These are phyloP conservation scores for Asparagopsis taxiformis DNA, from an alignment of 31 red algal genomes.

Conservation along the genomic window DNA sequence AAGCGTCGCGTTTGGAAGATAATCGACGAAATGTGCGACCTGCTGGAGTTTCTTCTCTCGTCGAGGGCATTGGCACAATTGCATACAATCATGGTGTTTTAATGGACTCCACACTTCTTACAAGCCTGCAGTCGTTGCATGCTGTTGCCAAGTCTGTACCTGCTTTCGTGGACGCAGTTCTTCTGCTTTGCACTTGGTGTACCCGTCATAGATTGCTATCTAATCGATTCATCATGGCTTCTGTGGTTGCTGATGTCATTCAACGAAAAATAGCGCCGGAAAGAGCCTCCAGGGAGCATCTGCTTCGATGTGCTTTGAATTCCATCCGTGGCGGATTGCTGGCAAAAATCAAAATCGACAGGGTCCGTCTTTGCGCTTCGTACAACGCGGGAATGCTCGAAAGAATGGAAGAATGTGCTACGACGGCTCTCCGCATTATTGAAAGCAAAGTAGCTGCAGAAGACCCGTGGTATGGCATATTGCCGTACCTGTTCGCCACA, in stretches of 20 bases:
- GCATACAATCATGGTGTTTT: slow-evolving; percentile 56
- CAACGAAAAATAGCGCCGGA: slow-evolving; percentile 10
- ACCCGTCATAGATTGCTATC: slow-evolving; percentile 28
- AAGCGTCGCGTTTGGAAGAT: slow-evolving; percentile 21
- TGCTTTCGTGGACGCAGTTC: slow-evolving; percentile 36
- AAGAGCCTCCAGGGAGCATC: slow-evolving; percentile 48
- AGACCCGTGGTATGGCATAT: slow-evolving; percentile 44
- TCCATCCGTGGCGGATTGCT: slow-evolving; percentile 10
- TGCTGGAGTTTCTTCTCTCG: slow-evolving; percentile 48
- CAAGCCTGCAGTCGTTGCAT: slow-evolving; percentile 26
- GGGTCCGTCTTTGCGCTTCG: slow-evolving; percentile 12
- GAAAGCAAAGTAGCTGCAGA: slow-evolving; percentile 38
- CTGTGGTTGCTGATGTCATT: slow-evolving; percentile 37
- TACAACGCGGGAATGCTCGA: slow-evolving; percentile 14
- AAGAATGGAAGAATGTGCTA: slow-evolving; percentile 18
- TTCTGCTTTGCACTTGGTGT: slow-evolving; percentile 45
- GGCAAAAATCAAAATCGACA: too few species aligned
- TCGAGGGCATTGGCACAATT: slow-evolving; percentile 22
- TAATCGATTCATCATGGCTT: slow-evolving; percentile 30
- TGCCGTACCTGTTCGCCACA: slow-evolving; percentile 38
- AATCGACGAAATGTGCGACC: slow-evolving; percentile 41
- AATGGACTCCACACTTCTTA: slow-evolving; percentile 32
- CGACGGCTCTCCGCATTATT: slow-evolving; percentile 11
- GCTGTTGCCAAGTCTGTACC: slow-evolving; percentile 13
- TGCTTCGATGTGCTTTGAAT: slow-evolving; percentile 40